Evolutionary conservation across 2,329 filamentous ascomycete species (phyloP).

Genomic region (Cordyceps tenuipes): DNA sequence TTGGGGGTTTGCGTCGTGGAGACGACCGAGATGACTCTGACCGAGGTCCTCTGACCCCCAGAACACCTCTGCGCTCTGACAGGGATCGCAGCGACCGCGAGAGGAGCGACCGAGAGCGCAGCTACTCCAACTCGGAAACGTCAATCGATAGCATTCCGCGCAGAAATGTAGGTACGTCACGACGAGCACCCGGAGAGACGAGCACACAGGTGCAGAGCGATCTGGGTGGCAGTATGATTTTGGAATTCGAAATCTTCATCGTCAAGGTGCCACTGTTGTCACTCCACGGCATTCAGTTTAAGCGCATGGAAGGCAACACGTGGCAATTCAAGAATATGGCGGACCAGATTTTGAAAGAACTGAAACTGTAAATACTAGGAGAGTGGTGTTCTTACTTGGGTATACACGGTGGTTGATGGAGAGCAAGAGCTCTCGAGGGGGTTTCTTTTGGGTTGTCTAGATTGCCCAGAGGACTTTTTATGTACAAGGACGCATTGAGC

Average conservation of each 20-base stretch:
- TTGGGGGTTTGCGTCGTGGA: slow-evolving; percentile 55
- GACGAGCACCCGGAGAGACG: slow-evolving; percentile 70
- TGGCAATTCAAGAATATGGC: slow-evolving; percentile 99
- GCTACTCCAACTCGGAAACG: slow-evolving; percentile 79
- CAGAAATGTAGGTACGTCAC: slow-evolving; percentile 41
- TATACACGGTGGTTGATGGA: slow-evolving; percentile 2
- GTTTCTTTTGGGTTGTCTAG: neutral
- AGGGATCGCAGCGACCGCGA: slow-evolving; percentile 20
- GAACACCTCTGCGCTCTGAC: slow-evolving; percentile 36
- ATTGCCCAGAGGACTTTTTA: neutral
- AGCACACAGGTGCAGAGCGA: slow-evolving; percentile 88
- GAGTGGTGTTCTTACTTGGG: neutral
- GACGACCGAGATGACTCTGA: slow-evolving; percentile 57
- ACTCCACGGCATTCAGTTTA: slow-evolving; percentile 95
- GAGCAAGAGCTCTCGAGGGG: neutral
- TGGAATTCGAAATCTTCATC: slow-evolving; percentile 93
- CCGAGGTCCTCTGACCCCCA: slow-evolving; percentile 31
- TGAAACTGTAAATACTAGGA: slow-evolving; percentile 54
- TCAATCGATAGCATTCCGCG: slow-evolving; percentile 66
- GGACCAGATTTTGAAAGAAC: slow-evolving; percentile 81
- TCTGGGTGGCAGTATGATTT: slow-evolving; percentile 70
- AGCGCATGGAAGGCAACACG: slow-evolving; percentile 88
- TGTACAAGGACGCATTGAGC: neutral
- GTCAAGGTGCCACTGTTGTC: slow-evolving; percentile 93
- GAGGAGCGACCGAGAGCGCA: slow-evolving; percentile 44